A percentile compares a stretch with the other conserved stretches of the same genome.
phyloP scores from a whole-genome alignment of 106 monocot species.

The Vanilla planifolia region DNA sequence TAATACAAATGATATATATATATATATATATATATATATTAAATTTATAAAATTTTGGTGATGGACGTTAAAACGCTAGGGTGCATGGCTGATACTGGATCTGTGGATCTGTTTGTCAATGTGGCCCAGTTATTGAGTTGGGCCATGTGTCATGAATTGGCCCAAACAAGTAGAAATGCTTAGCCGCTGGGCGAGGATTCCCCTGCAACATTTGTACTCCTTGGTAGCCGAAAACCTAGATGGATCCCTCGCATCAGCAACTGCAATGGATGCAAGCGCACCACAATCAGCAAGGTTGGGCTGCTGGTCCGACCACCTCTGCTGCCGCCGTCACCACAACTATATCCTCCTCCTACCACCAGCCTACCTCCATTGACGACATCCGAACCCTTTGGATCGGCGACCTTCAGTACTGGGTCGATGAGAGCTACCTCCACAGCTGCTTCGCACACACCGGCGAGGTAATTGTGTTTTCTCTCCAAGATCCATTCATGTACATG shows the following conservation, averaged over 20 bases:
- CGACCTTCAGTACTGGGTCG: slow-evolving; percentile 95
- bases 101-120: no score
- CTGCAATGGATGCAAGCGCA: slow-evolving; percentile 23
- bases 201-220: no score
- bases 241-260: slow-evolving; percentile 6
- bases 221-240: not conserved
- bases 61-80: no score
- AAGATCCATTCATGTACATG: no score
- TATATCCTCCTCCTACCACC: slow-evolving; percentile 35
- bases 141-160: no score
- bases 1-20: no score
- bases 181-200: no score
- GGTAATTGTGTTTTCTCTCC: slow-evolving; percentile 11
- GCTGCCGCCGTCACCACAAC: slow-evolving; percentile 8
- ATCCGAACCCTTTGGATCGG: slow-evolving; percentile 87
- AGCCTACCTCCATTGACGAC: slow-evolving; percentile 66
- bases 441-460: slow-evolving; percentile 95
- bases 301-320: slow-evolving; percentile 13
- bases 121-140: no score
- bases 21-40: no score
- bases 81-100: no score
- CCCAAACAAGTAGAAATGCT: no score
- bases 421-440: slow-evolving; percentile 78
- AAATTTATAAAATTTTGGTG: no score
- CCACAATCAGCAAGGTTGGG: slow-evolving; percentile 17